Conservation (phyloP, 2,329 filamentous ascomycete species). For the Calonectria hongkongensis region DNA sequence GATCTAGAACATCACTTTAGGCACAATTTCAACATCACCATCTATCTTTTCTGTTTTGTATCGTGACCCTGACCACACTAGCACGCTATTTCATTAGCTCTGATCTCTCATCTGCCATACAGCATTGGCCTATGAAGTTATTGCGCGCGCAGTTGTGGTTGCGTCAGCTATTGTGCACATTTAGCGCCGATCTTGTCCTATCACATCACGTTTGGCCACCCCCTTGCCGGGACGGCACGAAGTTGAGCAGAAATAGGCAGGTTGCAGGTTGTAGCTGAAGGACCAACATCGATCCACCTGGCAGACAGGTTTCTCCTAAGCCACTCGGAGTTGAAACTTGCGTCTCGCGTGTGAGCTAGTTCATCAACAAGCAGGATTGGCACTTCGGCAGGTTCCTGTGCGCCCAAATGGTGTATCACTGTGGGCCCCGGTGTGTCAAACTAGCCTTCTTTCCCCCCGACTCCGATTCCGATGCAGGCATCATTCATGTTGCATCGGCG, state of each 20-base stretch:
- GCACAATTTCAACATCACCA: too few relatives aligned
- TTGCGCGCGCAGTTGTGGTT: not conserved
- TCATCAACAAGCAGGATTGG: not conserved
- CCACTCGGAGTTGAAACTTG: not conserved
- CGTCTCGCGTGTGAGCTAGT: not conserved
- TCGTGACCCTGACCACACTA: not conserved
- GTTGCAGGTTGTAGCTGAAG: not conserved
- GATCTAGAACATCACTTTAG: too few relatives aligned
- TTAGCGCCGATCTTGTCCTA: not conserved
- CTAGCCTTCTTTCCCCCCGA: constrained; percentile 1
- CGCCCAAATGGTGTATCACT: not conserved
- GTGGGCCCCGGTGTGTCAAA: constrained; percentile 1
- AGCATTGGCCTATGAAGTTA: not conserved
- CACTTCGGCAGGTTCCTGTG: not conserved
- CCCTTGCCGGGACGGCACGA: not conserved
- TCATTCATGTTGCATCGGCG: not conserved
- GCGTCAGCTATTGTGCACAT: not conserved
- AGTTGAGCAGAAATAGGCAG: not conserved
- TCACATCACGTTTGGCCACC: not conserved
- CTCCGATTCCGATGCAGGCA: not conserved
- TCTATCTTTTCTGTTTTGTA: too few relatives aligned
- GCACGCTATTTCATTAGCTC: too few relatives aligned
- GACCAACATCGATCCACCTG: not conserved
- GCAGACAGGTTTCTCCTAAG: not conserved
- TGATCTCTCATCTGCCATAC: too few relatives aligned